Evolutionary conservation across 805 yeast species (phyloP), one percentile per base, ranked within the genome.

Genomic region (Saccharomycopsis malanga): DNA sequence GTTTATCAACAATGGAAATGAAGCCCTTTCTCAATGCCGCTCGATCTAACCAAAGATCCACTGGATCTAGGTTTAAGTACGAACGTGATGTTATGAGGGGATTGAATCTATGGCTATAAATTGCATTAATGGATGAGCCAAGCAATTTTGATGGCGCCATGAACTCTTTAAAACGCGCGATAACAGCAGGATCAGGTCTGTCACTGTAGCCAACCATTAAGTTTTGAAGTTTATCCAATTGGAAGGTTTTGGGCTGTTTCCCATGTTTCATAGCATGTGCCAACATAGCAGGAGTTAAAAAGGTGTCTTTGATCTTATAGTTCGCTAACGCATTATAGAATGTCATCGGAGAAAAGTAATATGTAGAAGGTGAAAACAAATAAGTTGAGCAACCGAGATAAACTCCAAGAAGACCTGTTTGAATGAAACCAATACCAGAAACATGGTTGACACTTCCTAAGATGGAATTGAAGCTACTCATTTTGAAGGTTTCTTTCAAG

Each of bases 11-110:
- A 22, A 85, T 73, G 18, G 84, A 79, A 2, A 93, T 74, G 45
- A 82, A 77, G 2, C 99, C 98, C 53, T 87, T 91, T n/a, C 97
- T 73, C 49, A 93, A 70, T 0, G 95, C 91, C 40, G 83, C 70
- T 0, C 95, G 88, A 59, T 93, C 98, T 44, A 93, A 69, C 72
- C 83, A 87, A 21, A 93, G 62, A 53, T 87, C 93, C 18, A 87
- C 82, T 0, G 96, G 95, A 14, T 91, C 95, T 45, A 87, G 80
- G 5, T 88, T 80, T 73, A 91, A 73, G 62, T 87, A 89, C 1
- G 96, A 87, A 44, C 98, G 70, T 1, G 95, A 74, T 0, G 95
- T 72, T 2, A 89, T 76, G 66, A 88, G 73, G 1, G 96, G 95
- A 59, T 88, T 89, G 63, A 83, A 78, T 47, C 69, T 72, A 59